phyloP scores from a whole-genome alignment of 116 monocot genomes.

The Phalaenopsis hybrid region DNA sequence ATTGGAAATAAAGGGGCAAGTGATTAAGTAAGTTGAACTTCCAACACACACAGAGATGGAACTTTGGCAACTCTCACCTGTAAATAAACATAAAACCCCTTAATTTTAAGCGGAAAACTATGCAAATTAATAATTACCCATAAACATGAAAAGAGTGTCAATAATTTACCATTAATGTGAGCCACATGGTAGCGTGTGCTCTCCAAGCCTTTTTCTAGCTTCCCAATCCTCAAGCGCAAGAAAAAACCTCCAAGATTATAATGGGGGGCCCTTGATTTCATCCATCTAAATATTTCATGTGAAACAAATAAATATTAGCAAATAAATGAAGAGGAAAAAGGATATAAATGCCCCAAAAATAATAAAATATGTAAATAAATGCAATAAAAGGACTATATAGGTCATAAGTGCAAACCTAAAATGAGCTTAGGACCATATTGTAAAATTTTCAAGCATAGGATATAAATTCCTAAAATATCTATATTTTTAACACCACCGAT shows the following conservation, averaged over 20 bases:
- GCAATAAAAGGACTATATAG: no score
- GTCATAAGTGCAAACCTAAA: no score
- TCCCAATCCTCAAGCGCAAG: slow-evolving; percentile 7
- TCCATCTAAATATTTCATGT: not conserved
- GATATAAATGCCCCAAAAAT: not conserved
- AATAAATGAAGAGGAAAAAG: not conserved
- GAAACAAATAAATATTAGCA: not conserved
- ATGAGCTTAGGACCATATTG: no score
- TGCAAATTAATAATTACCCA: not conserved
- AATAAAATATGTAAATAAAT: no score
- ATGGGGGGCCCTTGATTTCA: not conserved
- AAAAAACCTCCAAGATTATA: slow-evolving; percentile 5
- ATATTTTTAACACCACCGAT: no score
- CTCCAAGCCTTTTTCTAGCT: not conserved
- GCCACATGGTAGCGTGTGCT: slow-evolving; percentile 3
- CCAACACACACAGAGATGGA: slow-evolving; percentile 2
- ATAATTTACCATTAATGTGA: slow-evolving; percentile 1
- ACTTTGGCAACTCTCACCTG: not conserved
- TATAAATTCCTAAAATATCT: no score
- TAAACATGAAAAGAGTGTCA: not conserved
- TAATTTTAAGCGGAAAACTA: not conserved
- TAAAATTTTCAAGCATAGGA: no score
- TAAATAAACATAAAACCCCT: not conserved
- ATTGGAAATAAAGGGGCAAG: slow-evolving; percentile 5
- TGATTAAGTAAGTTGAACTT: not conserved